A percentile compares a stretch with the other conserved stretches of the same genome.
Conservation (phyloP, 2,329 filamentous ascomycete species). For the Exophiala sp. region DNA sequence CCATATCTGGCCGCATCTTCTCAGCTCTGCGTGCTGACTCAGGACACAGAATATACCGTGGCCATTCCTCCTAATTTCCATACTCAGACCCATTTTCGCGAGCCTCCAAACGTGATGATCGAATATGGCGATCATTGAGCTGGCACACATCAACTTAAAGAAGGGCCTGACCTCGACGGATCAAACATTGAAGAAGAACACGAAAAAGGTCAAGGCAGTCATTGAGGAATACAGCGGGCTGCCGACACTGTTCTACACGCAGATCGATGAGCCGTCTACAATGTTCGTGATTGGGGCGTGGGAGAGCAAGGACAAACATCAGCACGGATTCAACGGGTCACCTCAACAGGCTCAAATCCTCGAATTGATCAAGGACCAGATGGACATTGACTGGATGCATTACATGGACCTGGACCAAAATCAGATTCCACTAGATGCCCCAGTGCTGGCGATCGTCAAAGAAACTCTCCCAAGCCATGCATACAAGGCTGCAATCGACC, state of each 20-base stretch:
- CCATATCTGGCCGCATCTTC: background rate
- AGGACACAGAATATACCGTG: background rate
- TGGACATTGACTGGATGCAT: constrained; percentile 23
- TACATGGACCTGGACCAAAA: constrained; percentile 20
- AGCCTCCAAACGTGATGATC: background rate
- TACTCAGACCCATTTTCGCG: background rate
- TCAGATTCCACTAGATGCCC: constrained; percentile 13
- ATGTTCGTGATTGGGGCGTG: constrained; percentile 23
- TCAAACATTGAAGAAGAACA: constrained; percentile 14
- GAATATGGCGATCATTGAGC: constrained; percentile 21
- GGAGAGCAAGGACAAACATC: constrained; percentile 17
- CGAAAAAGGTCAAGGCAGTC: constrained; percentile 19
- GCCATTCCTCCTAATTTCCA: background rate
- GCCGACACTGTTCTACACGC: constrained; percentile 17
- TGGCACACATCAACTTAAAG: constrained; percentile 19
- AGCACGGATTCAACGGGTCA: constrained; percentile 19
- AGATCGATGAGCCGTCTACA: constrained; percentile 16
- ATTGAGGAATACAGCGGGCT: constrained; percentile 22
- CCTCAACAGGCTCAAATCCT: constrained; percentile 17
- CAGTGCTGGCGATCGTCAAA: constrained; percentile 14
- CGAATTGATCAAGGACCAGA: constrained; percentile 19
- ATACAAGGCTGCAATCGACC: constrained; percentile 9
- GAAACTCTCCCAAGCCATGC: constrained; percentile 11
- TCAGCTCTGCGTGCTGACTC: background rate
- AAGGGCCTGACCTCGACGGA: constrained; percentile 15